Evolutionary conservation across 352 stramenopile genomes (phyloP), one percentile per base, ranked within the genome.

Genomic region (Globisporangium cystogenes): DNA sequence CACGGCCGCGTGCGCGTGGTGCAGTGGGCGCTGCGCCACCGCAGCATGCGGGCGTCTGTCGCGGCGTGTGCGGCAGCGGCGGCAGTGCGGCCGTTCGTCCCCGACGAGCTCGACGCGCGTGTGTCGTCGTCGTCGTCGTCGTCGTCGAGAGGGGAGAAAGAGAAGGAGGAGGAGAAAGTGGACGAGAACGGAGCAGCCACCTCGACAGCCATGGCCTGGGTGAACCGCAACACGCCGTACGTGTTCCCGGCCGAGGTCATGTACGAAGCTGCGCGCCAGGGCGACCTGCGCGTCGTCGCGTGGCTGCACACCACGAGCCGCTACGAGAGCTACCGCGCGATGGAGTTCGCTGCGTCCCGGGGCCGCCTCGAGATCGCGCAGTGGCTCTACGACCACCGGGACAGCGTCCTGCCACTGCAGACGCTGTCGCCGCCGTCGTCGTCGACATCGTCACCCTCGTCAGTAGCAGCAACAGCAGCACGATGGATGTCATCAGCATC

Each of bases 261-360:
- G 62, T 72, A 76, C 49, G 69, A 76, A 29, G 68, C 68, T 2
- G 62, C 64, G 10, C 40, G 57, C 46, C 64, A 71, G 21, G 72
- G 72, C 33, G 55, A 72, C 49, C 47, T 64, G 20, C 51, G 67
- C 16, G 59, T 77, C 35, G 59, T 79, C 40, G 14, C 60, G 51
- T 79, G 72, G 72, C 57, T 82, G n/a, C 56, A 76, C 26, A 36
- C 50, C 6, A 65, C 62, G 46, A 49, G 37, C 1, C 36, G 52
- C n/a, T 78, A 79, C 57, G 57, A 74, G 43, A 45, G 42, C n/a
- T 53, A 75, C 48, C 42, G 20, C 4, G 69, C 66, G 8, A 82
- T 82, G 72, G 72, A 75, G 57, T 69, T 70, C 41, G 72, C 67
- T 0, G 72, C 55, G 0, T 64, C 57, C 4, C 14, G 42, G 1